Base-by-base conservation (phyloP, 805 yeast species). In the Barnettozyma vustinii region DNA sequence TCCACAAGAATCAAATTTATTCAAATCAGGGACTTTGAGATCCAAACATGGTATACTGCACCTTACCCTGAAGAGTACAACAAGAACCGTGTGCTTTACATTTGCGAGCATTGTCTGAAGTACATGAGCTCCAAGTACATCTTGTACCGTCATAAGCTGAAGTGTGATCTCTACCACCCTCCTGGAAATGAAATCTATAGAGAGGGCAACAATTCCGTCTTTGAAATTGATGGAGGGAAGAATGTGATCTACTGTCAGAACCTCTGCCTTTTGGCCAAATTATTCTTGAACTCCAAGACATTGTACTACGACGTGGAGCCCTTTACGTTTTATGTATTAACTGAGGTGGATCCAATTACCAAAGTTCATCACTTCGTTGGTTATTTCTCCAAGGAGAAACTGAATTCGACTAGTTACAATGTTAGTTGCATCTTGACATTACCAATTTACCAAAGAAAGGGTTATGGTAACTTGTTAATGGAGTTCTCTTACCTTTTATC, bases 261-360 rank as follows among this genome's bases (percentile, higher is more conserved):
- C 62, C 67, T 94, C 48, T 94, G 99, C 70, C 71, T 92, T 40
- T 66, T 94, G 55, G 96, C 97, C 2, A 94, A 92, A 63, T 68
- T 90, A 51, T 94, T 91, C 60, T 72, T 94, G 45, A 88, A 91
- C 64, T 88, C 97, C 2, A 94, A 94, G 62, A 89, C 97, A 0
- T 71, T 94, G 45, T 91, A 90, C 62, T 89, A 89, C 62, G 98
- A 94, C 60, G 98, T 92, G 40, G 97, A 94, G 64, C 97, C 98
- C 1, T 92, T 92, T 58, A 77, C 86, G 62, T 94, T 94, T 62
- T 94, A 92, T 66, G 81, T 91, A 2, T 66, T 94, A 41, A 86
- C 92, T 5, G 94, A 86, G 55, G 71, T 76, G 40, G 87, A 82
- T 57, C 71, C 60, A 5, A 44, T 53, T 0, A 55, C 59, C 3